phyloP scores from a whole-genome alignment of 345 rosid species.

The Raphanus raphanistrum region DNA sequence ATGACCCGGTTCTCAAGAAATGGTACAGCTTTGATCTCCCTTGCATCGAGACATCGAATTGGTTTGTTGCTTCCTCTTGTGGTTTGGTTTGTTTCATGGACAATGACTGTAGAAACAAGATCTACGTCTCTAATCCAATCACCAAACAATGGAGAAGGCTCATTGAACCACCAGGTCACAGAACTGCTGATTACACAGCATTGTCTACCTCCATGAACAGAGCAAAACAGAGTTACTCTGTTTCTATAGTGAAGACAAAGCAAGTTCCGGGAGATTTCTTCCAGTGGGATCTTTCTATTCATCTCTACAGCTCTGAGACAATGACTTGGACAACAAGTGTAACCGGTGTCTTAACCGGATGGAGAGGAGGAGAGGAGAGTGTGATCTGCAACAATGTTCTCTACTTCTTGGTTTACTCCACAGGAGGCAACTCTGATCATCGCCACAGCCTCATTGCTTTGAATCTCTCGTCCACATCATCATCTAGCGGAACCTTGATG shows the following conservation, averaged over 20 bases:
- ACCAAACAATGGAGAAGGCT: background rate
- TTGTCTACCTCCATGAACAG: background rate
- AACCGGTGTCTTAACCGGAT: conserved; percentile 75
- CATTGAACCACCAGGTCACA: background rate
- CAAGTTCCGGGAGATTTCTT: conserved; percentile 72
- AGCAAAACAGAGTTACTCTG: conserved; percentile 40
- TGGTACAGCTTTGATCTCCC: conserved; percentile 67
- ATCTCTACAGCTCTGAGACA: conserved; percentile 64
- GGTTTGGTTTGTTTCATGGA: conserved; percentile 72
- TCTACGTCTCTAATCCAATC: background rate
- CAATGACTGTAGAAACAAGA: background rate
- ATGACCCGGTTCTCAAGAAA: conserved; percentile 58
- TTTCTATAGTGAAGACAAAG: conserved; percentile 87
- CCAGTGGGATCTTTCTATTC: conserved; percentile 77
- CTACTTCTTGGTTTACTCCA: conserved; percentile 78
- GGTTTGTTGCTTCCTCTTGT: conserved; percentile 80
- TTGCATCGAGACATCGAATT: conserved; percentile 65
- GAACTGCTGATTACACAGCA: background rate
- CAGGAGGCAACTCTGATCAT: conserved; percentile 55
- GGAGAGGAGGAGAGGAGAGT: conserved; percentile 97
- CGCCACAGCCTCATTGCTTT: conserved; percentile 70
- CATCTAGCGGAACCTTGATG: conserved; percentile 15
- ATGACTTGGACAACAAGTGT: conserved; percentile 62
- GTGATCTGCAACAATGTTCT: conserved; percentile 68
- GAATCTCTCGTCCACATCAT: conserved; percentile 43